Conservation (phyloP, 2,329 filamentous ascomycete species). For the Penicillium rolfsii region DNA sequence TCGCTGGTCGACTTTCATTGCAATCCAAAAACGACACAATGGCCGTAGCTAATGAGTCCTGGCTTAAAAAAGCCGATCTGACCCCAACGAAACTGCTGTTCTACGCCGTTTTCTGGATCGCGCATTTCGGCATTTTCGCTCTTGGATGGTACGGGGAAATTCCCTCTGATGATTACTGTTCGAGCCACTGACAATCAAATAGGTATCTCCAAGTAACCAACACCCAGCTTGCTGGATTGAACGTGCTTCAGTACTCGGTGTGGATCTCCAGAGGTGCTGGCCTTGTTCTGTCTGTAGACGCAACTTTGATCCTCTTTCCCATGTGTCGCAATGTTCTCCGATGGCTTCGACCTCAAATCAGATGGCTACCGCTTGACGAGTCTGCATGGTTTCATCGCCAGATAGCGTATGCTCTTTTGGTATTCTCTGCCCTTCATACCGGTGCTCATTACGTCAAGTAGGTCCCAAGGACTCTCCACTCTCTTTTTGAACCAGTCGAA, state of each 20-base stretch:
- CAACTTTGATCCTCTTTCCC: constrained; percentile 83
- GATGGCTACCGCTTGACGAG: constrained; percentile 91
- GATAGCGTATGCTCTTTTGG: constrained; percentile 82
- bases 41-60: constrained; percentile 18
- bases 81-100: constrained; percentile 73
- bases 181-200: constrained; percentile 28
- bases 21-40: constrained; percentile 21
- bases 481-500: background rate
- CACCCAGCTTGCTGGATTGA: constrained; percentile 71
- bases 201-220: constrained; percentile 81
- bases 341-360: constrained; percentile 80
- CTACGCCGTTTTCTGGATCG: constrained; percentile 77
- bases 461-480: constrained; percentile 35
- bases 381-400: constrained; percentile 97
- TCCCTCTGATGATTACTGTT: background rate
- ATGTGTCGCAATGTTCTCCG: constrained; percentile 92
- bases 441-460: constrained; percentile 91
- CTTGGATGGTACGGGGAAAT: constrained; percentile 72
- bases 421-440: constrained; percentile 80
- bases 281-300: constrained; percentile 80
- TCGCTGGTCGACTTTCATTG: constrained; percentile 35
- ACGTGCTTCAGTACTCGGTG: constrained; percentile 82
- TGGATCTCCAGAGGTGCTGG: constrained; percentile 96
- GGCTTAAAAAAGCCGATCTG: constrained; percentile 59
- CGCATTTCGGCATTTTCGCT: constrained; percentile 78